Evolutionary conservation across 192 early-diverging fungal genomes (phyloP).

Genomic region (Backusella westeae): DNA sequence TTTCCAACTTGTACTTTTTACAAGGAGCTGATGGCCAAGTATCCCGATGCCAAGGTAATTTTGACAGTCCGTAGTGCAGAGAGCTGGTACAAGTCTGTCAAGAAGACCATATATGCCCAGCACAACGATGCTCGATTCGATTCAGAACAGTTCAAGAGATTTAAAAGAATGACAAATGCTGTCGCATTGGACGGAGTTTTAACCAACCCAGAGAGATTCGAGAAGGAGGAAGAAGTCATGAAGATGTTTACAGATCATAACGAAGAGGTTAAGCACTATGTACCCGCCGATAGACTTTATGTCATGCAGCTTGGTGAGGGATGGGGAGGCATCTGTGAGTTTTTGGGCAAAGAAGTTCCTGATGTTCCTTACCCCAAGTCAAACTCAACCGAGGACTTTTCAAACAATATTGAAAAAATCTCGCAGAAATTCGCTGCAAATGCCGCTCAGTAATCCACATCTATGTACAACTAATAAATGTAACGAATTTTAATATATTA

Average conservation of each 20-base stretch:
- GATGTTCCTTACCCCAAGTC: slow-evolving; percentile 6
- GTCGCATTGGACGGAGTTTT: background rate
- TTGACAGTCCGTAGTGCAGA: slow-evolving; percentile 19
- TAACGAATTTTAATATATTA: background rate
- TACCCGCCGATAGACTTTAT: background rate
- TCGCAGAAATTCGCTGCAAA: background rate
- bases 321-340: slow-evolving; percentile 3
- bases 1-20: slow-evolving; percentile 18
- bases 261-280: slow-evolving; percentile 1
- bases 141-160: background rate
- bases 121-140: background rate
- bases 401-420: background rate
- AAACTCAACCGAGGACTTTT: background rate
- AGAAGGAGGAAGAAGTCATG: background rate
- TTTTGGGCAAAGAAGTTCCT: slow-evolving; percentile 5
- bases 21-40: slow-evolving; percentile 14
- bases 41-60: slow-evolving; percentile 30
- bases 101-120: background rate
- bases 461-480: background rate
- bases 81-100: slow-evolving; percentile 21
- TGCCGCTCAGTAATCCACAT: background rate
- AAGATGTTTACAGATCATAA: background rate
- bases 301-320: slow-evolving; percentile 13
- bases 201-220: background rate
- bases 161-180: background rate